Evolutionary conservation across 805 yeast species (phyloP).

Genomic region (Osmozyma mogii): DNA sequence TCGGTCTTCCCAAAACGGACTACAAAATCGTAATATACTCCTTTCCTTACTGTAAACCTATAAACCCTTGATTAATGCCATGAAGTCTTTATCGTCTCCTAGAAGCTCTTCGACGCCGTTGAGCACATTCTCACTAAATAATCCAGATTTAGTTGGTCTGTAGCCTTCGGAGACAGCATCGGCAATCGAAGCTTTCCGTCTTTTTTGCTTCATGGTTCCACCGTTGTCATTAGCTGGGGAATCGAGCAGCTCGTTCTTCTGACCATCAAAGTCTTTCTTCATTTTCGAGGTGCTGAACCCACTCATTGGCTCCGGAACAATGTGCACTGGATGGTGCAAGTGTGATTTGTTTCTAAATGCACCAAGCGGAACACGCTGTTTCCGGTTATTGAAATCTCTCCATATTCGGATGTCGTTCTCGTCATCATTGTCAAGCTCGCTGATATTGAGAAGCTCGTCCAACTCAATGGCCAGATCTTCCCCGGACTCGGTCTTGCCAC

Average conservation of each 20-base stretch:
- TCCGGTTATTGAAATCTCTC: conserved; percentile 38
- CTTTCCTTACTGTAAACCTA: neutral
- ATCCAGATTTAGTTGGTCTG: conserved; percentile 66
- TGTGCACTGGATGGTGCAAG: conserved; percentile 17
- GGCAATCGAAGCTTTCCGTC: conserved; percentile 59
- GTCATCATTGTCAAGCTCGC: conserved; percentile 71
- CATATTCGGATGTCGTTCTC: conserved; percentile 47
- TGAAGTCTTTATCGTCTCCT: conserved; percentile 42
- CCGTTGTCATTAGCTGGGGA: conserved; percentile 8
- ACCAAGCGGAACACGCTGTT: conserved; percentile 63
- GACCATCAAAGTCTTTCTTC: conserved; percentile 17
- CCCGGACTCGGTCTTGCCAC: conserved; percentile 2
- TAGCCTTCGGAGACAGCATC: conserved; percentile 75
- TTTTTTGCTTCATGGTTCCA: conserved; percentile 14
- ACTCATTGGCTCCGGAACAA: conserved; percentile 18
- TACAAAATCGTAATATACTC: too few relatives aligned
- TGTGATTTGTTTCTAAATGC: conserved; percentile 76
- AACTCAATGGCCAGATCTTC: conserved; percentile 40
- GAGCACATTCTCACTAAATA: conserved; percentile 67
- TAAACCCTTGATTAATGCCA: conserved; percentile 32
- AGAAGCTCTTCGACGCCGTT: conserved; percentile 67
- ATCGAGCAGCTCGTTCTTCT: conserved; percentile 6
- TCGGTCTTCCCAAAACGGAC: too few relatives aligned
- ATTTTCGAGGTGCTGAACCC: conserved; percentile 21
- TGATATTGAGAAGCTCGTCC: conserved; percentile 81